Base-by-base conservation (phyloP, 805 yeast genomes). In the Lipomyces yamanashiensis region DNA sequence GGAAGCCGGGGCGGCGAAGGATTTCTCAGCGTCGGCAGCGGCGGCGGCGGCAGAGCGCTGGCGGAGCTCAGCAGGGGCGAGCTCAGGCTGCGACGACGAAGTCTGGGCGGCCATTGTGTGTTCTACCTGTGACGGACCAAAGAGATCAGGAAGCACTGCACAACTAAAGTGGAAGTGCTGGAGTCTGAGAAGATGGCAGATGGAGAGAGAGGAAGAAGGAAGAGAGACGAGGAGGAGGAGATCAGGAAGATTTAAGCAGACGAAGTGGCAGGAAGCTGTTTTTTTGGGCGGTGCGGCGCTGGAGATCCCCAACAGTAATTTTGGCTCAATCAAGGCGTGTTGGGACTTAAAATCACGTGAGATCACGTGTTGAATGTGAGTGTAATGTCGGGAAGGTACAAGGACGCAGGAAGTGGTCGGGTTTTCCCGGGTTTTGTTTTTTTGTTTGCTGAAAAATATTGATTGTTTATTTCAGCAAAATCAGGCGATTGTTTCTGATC, bases 1-100 rank as follows among this genome's bases (percentile, higher is more conserved):
- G n/a, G 50, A 34, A 12, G 61, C 28, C 33, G 52, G 48, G 33
- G 62, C 44, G 12, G 63, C 41, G n/a, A 59, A 60, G 28, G 52
- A 12, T 7, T 52, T 19, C 17, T 19, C 39, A 12, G 55, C 52
- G 21, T 43, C 23, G 28, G 28, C 36, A 48, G 53, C 48, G 28
- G 39, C 37, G 2, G 58, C 52, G 37, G 52, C 50, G 39, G 54
- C 53, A 28, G 34, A 43, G 10, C 62, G 47, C 52, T 47, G 45
- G 55, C 54, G 54, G 21, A 43, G 47, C 10, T 37, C 36, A 2
- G 47, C 51, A 7, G 34, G 33, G 40, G 55, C 39, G 34, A 17
- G 37, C 33, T 39, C 55, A n/a, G 61, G 56, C 43, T 48, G 45
- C 43, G 59, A 58, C 54, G 63, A 54, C 44, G 63, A 45, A 13